Evolutionary conservation across 345 rosid genomes (phyloP).

Genomic region (Abelmoschus esculentus): DNA sequence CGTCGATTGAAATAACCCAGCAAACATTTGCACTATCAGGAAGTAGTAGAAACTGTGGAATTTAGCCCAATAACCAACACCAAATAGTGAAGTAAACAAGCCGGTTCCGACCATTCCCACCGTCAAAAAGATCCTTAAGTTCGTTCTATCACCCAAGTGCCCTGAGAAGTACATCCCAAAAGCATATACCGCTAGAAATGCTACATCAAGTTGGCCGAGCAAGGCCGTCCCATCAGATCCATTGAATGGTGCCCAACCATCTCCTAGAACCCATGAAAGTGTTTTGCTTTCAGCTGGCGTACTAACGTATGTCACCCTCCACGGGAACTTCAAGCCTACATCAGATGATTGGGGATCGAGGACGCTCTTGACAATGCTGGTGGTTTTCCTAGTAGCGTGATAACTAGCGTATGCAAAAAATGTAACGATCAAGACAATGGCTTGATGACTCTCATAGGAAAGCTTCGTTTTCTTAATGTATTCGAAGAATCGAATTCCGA

Average conservation of each 20-base stretch:
- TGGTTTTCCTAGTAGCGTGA: conserved; percentile 82
- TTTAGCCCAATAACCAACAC: conserved; percentile 70
- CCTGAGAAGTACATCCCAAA: conserved; percentile 87
- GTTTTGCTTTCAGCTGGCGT: conserved; percentile 22
- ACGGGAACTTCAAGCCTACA: conserved; percentile 28
- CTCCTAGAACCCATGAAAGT: conserved; percentile 29
- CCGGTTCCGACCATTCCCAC: conserved; percentile 91
- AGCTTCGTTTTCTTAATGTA: conserved; percentile 35
- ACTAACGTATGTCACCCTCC: conserved; percentile 21
- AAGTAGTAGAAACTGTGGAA: conserved; percentile 68
- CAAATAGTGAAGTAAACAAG: conserved; percentile 69
- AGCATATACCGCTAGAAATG: conserved; percentile 75
- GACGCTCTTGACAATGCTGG: conserved; percentile 83
- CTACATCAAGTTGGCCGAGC: conserved; percentile 84
- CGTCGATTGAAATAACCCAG: conserved; percentile 85
- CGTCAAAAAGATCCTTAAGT: conserved; percentile 69
- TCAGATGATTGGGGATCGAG: conserved; percentile 66
- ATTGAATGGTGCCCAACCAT: conserved; percentile 90
- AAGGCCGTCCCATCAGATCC: conserved; percentile 57
- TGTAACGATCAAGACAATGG: conserved; percentile 73
- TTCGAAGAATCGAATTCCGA: conserved; percentile 57
- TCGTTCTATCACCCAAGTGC: conserved; percentile 81
- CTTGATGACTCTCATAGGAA: conserved; percentile 61
- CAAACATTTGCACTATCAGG: conserved; percentile 60
- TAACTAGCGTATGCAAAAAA: conserved; percentile 73